Percentiles rank a stretch among this genome's conserved stretches.
These are phyloP conservation scores for Annulohypoxylon moriforme DNA, from an alignment of 495 filamentous ascomycete species.

Conservation along the genomic window DNA sequence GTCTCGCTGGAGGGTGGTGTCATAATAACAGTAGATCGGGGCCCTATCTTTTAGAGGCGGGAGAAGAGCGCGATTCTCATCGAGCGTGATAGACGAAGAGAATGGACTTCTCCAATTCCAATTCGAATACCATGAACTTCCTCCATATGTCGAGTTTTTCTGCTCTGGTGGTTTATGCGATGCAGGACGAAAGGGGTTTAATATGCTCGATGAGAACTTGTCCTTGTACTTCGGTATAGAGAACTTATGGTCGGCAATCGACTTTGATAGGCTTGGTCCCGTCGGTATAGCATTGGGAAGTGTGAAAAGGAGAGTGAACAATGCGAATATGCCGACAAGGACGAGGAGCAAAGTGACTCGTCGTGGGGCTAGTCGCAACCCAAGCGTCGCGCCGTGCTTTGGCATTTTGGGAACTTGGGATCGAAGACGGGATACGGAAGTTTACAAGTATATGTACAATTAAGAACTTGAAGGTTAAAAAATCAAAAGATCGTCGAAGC, in stretches of 20 bases:
- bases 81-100: slow-evolving; percentile 83
- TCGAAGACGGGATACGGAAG: neutral
- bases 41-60: slow-evolving; percentile 79
- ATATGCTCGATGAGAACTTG: slow-evolving; percentile 54
- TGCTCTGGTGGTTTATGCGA: slow-evolving; percentile 80
- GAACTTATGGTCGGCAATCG: slow-evolving; percentile 54
- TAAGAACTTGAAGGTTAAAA: slow-evolving; percentile 11
- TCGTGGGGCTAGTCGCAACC: slow-evolving; percentile 57
- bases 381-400: slow-evolving; percentile 59
- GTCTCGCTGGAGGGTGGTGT: slow-evolving; percentile 71
- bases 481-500: slow-evolving; percentile 14
- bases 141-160: slow-evolving; percentile 80
- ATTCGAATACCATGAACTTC: slow-evolving; percentile 85
- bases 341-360: slow-evolving; percentile 60
- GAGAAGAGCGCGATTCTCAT: slow-evolving; percentile 87
- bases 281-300: slow-evolving; percentile 57
- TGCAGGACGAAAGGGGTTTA: slow-evolving; percentile 71
- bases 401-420: slow-evolving; percentile 56
- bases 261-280: slow-evolving; percentile 51
- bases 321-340: slow-evolving; percentile 54
- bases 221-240: slow-evolving; percentile 60
- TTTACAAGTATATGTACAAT: slow-evolving; percentile 17
- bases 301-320: slow-evolving; percentile 61
- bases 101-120: slow-evolving; percentile 89
- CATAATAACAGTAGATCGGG: slow-evolving; percentile 94